Conservation (phyloP, 768 basidiomycete genomes). For the Zangia roseola region DNA sequence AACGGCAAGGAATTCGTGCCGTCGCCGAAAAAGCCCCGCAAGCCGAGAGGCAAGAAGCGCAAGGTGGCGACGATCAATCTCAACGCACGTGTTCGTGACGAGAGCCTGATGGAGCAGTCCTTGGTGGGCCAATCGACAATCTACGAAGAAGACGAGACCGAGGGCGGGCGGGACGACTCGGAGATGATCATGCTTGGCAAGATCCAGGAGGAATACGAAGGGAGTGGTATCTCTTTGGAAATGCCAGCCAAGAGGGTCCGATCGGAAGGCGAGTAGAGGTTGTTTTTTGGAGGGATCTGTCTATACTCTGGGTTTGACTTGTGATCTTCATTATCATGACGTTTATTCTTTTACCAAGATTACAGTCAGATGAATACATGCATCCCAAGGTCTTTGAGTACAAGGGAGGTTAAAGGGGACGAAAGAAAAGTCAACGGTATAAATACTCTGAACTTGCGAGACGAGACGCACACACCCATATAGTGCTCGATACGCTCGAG, state of each 20-base stretch:
- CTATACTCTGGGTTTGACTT: neutral
- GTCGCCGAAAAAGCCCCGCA: slow-evolving; percentile 45
- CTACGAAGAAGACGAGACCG: slow-evolving; percentile 42
- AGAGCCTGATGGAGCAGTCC: slow-evolving; percentile 17
- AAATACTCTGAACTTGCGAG: slow-evolving; percentile 20
- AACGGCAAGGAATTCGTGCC: slow-evolving; percentile 59
- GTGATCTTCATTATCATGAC: neutral
- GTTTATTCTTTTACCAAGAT: slow-evolving; percentile 18
- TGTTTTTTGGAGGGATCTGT: neutral
- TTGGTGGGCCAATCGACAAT: slow-evolving; percentile 22
- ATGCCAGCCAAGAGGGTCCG: slow-evolving; percentile 29
- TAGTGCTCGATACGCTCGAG: neutral
- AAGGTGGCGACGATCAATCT: slow-evolving; percentile 25
- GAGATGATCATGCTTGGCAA: slow-evolving; percentile 11
- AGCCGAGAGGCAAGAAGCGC: slow-evolving; percentile 33
- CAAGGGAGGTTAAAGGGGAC: slow-evolving; percentile 7
- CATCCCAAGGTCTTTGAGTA: slow-evolving; percentile 7
- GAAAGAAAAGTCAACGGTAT: slow-evolving; percentile 23
- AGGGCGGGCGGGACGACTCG: slow-evolving; percentile 15
- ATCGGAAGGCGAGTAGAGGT: slow-evolving; percentile 18
- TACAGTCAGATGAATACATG: slow-evolving; percentile 25
- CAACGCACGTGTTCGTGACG: slow-evolving; percentile 8
- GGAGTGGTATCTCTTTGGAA: slow-evolving; percentile 12
- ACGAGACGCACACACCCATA: slow-evolving; percentile 4
- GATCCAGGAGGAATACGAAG: slow-evolving; percentile 32